phyloP scores from a whole-genome alignment of 257 asterid genomes.

The Solanum lycopersicoides region DNA sequence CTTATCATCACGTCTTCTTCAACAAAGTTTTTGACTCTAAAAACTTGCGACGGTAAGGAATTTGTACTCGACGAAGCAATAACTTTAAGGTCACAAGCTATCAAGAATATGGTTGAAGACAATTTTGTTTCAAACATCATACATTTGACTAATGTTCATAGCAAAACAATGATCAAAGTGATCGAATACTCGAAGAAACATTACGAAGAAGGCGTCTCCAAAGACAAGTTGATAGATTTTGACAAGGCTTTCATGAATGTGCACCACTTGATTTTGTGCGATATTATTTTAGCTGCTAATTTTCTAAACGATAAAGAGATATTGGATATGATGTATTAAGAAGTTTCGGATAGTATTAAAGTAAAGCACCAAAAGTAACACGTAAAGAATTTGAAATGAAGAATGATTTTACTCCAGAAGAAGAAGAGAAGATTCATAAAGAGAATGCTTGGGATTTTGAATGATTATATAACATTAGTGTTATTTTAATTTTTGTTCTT shows the following conservation, averaged over 20 bases:
- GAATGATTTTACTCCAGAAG: background rate
- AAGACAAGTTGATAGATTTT: no score
- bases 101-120: background rate
- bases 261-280: no score
- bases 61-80: background rate
- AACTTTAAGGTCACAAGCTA: background rate
- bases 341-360: background rate
- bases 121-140: background rate
- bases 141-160: no score
- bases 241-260: no score
- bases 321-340: background rate
- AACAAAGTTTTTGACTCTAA: background rate
- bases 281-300: no score
- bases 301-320: no score
- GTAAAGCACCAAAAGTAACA: background rate
- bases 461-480: background rate
- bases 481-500: no score
- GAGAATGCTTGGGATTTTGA: background rate
- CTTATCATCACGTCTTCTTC: background rate
- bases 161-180: no score
- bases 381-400: background rate
- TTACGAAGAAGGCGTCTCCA: no score
- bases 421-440: background rate
- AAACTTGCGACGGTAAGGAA: background rate
- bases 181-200: no score